phyloP scores from a whole-genome alignment of 1,284 basidiomycete genomes.

The Sporisorium iseilematis-ciliati region DNA sequence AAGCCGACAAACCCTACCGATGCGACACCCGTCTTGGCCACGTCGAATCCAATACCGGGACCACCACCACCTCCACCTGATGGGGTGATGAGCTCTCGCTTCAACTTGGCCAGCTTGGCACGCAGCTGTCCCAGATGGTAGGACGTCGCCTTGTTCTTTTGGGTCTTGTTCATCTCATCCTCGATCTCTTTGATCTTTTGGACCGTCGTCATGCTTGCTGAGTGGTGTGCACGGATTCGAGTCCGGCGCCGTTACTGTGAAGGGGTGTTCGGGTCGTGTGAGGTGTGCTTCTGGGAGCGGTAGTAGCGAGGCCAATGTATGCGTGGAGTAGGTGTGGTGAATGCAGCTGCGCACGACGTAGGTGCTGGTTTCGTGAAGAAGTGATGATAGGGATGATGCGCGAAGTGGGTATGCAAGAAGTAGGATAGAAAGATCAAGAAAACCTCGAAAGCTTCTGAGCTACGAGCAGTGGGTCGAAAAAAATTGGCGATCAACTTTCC shows the following conservation, averaged over 20 bases:
- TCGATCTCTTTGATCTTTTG: slow-evolving; percentile 69
- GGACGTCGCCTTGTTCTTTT: slow-evolving; percentile 86
- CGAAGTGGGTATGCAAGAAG: slow-evolving; percentile 4
- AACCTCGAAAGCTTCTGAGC: slow-evolving; percentile 12
- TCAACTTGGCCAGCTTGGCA: slow-evolving; percentile 96
- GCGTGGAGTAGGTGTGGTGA: not conserved
- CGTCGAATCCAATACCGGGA: slow-evolving; percentile 81
- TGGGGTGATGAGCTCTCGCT: slow-evolving; percentile 90
- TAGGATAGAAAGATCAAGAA: not conserved
- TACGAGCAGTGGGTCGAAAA: too few relatives aligned
- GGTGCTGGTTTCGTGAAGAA: not conserved
- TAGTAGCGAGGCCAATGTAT: too few relatives aligned
- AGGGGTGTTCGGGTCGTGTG: not conserved
- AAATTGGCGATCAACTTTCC: slow-evolving; percentile 41
- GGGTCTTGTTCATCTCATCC: slow-evolving; percentile 74
- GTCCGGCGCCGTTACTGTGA: slow-evolving; percentile 19
- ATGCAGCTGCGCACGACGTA: not conserved
- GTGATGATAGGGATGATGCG: not conserved
- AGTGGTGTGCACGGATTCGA: slow-evolving; percentile 26
- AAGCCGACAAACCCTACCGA: slow-evolving; percentile 79
- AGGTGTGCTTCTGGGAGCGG: not conserved
- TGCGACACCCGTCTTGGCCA: slow-evolving; percentile 93
- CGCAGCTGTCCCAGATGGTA: slow-evolving; percentile 97
- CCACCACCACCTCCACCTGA: slow-evolving; percentile 82
- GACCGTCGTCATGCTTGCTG: slow-evolving; percentile 57